phyloP scores from a whole-genome alignment of 1,139 yeast species.

The Suhomyces yuchorum region DNA sequence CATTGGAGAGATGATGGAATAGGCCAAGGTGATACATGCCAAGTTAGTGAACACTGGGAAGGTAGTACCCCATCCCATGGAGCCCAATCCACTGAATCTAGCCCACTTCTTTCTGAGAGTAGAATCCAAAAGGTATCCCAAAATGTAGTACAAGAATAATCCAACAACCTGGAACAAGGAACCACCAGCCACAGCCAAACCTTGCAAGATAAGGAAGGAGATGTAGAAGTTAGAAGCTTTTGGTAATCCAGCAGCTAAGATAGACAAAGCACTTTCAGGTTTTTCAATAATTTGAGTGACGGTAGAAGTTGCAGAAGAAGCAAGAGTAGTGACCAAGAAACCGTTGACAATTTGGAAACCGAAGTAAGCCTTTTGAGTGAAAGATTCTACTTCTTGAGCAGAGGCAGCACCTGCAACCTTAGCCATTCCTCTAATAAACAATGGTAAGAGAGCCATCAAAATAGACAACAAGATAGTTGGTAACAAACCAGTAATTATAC shows the following conservation, averaged over 20 bases:
- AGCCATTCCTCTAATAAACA: conserved; percentile 68
- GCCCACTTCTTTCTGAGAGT: conserved; percentile 88
- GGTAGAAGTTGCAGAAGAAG: conserved; percentile 75
- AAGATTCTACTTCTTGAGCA: conserved; percentile 62
- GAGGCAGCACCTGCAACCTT: conserved; percentile 67
- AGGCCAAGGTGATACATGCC: conserved; percentile 77
- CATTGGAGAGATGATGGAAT: conserved; percentile 79
- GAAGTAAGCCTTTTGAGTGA: conserved; percentile 75
- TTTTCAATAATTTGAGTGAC: conserved; percentile 65
- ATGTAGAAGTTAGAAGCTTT: conserved; percentile 86
- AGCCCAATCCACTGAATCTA: conserved; percentile 63
- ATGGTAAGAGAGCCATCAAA: conserved; percentile 80
- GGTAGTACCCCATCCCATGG: conserved; percentile 82
- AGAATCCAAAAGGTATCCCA: conserved; percentile 69
- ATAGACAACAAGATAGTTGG: conserved; percentile 83
- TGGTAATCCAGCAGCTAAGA: conserved; percentile 78
- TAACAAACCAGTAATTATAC: conserved; percentile 81
- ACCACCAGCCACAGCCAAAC: conserved; percentile 80
- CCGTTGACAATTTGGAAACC: conserved; percentile 72
- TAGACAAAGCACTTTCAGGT: conserved; percentile 66
- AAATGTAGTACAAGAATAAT: conserved; percentile 65
- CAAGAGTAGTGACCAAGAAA: conserved; percentile 66
- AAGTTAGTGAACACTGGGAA: conserved; percentile 85
- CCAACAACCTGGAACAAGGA: conserved; percentile 76
- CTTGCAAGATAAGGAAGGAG: conserved; percentile 74